phyloP scores from a whole-genome alignment of 2,329 filamentous ascomycete genomes.

The Graphilbum fragrans region DNA sequence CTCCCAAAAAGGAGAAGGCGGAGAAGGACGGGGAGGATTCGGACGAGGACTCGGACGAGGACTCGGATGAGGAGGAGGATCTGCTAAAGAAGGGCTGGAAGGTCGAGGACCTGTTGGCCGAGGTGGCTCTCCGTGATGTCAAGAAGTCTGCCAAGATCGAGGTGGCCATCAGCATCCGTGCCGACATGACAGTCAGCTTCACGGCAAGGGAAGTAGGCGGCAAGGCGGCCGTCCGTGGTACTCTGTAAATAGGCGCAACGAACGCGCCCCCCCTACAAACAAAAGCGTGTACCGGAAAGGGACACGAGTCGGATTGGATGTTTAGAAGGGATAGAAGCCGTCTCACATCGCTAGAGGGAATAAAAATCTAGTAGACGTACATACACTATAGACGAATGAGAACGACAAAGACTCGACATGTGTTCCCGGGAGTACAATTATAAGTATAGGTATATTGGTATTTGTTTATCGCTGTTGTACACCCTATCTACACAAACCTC shows the following conservation, averaged over 20 bases:
- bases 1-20: constrained; percentile 67
- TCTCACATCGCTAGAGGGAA: too few relatives aligned
- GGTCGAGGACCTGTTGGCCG: constrained; percentile 68
- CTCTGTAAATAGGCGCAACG: constrained; percentile 4
- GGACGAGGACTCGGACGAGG: constrained; percentile 49
- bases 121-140: constrained; percentile 70
- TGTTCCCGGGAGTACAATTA: too few relatives aligned
- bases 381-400: too few relatives aligned
- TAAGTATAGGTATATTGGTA: too few relatives aligned
- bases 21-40: constrained; percentile 52
- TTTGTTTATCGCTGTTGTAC: neutral
- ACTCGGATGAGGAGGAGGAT: constrained; percentile 74
- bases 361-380: too few relatives aligned
- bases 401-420: too few relatives aligned
- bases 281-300: neutral
- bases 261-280: neutral
- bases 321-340: too few relatives aligned
- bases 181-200: constrained; percentile 67
- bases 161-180: constrained; percentile 78
- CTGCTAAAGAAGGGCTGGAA: constrained; percentile 87
- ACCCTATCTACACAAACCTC: too few relatives aligned
- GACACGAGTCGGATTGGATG: constrained; percentile 1
- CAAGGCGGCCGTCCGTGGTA: constrained; percentile 69
- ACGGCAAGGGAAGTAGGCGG: constrained; percentile 77
- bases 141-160: constrained; percentile 89